Evolutionary conservation across 2,329 filamentous ascomycete species (phyloP).

Genomic region (Xylariaceae sp.): DNA sequence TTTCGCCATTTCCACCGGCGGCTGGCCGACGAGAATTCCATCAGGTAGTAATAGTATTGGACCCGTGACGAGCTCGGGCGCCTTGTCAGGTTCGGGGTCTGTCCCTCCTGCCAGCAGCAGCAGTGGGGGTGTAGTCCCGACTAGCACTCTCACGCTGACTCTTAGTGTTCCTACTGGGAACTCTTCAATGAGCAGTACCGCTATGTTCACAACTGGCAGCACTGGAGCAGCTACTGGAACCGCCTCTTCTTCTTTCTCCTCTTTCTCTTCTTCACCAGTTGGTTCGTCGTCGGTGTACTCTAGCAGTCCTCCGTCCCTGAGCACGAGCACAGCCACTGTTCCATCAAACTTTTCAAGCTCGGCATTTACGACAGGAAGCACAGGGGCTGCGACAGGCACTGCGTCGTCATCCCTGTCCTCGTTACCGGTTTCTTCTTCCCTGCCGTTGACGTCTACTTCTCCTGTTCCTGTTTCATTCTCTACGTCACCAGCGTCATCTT

Average conservation of each 20-base stretch:
- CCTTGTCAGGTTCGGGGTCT: constrained; percentile 2
- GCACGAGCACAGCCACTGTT: constrained; percentile 11
- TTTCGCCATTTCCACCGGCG: no score
- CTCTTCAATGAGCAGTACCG: constrained; percentile 7
- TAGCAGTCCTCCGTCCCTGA: constrained; percentile 2
- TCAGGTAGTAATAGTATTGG: no score
- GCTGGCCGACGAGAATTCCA: no score
- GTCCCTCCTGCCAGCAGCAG: constrained; percentile 5
- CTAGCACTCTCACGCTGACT: constrained; percentile 9
- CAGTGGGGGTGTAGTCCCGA: background rate
- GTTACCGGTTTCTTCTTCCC: no score
- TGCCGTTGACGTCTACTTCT: no score
- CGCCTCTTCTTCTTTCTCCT: no score
- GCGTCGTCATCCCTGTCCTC: constrained; percentile 6
- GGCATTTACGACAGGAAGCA: constrained; percentile 11
- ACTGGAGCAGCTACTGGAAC: constrained; percentile 11
- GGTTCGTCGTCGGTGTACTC: constrained; percentile 5
- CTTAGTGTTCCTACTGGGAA: background rate
- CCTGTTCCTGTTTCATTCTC: no score
- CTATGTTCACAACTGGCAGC: constrained; percentile 12
- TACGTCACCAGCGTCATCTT: no score
- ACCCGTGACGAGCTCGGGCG: no score
- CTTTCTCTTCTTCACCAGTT: constrained; percentile 2
- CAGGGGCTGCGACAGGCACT: constrained; percentile 12
- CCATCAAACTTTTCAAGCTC: constrained; percentile 6